Base-by-base conservation (phyloP, 805 yeast genomes). In the Saturnispora bothae region DNA sequence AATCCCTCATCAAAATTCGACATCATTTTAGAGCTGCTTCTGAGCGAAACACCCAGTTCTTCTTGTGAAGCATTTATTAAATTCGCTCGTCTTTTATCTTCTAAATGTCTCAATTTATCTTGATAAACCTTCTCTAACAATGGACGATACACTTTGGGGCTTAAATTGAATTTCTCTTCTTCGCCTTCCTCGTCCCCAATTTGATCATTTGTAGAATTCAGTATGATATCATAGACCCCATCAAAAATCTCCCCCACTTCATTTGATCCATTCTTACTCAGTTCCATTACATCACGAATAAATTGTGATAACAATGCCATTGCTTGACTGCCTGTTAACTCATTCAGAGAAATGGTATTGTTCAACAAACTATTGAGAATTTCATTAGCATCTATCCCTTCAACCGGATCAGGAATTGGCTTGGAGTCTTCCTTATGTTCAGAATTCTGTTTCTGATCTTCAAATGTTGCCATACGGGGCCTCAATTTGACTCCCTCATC, bases 341-440 rank as follows among this genome's bases (percentile, higher is more conserved):
- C 53, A 8, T 43, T 40, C 12, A 56, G 20, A 12, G 43, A 32
- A 6, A 31, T 41, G 3, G 57, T 33, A 39, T 40, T 41, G 18
- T 43, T 41, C 35, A 57, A 28, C 14, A 43, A 37, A 44, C 49
- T 27, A 16, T 47, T 19, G 25, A 53, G 22, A 53, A 64, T 39
- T 39, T 62, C 46, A 50, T 59, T 51, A 48, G 63, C 23, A 57
- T 72, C 42, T 3, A 55, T 31, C 20, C 14, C 19, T 5, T 31
- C 4, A 31, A 27, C 21, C 27, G 8, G 17, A 31, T 37, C 4
- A 50, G 21, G 25, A 7, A 8, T 22, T 10, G 25, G n/a, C n/a
- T n/a, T n/a, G n/a, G n/a, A n/a, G n/a, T n/a, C n/a, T n/a, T n/a
- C n/a, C n/a, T n/a, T n/a, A n/a, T n/a, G n/a, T n/a, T n/a, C n/a